Conservation (phyloP, 495 filamentous ascomycete genomes). For the Xylaria flabelliformis region DNA sequence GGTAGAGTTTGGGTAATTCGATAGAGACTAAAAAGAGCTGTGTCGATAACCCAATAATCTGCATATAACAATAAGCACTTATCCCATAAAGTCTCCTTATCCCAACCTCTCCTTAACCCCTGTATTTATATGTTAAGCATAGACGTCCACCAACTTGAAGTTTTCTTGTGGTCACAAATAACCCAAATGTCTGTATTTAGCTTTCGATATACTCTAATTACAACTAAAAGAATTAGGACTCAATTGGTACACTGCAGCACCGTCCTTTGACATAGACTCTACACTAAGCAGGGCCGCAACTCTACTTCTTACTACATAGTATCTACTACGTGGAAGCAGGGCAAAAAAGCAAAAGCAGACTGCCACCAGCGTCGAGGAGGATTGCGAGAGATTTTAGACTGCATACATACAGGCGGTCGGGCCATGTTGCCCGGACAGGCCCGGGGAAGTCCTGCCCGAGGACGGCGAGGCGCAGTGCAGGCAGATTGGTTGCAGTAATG, state of each 20-base stretch:
- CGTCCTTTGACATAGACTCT: neutral
- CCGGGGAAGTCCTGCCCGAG: neutral
- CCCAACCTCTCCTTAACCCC: neutral
- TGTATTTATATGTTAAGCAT: neutral
- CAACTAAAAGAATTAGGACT: neutral
- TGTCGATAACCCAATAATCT: neutral
- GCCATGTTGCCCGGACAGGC: neutral
- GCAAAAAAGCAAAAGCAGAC: neutral
- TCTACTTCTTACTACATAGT: neutral
- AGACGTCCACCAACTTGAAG: neutral
- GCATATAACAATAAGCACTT: constrained; percentile 1
- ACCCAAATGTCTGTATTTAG: neutral
- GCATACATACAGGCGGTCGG: neutral
- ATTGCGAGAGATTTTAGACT: neutral
- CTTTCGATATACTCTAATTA: no score
- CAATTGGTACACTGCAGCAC: neutral
- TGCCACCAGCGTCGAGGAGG: neutral
- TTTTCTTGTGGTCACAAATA: no score
- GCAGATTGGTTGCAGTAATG: neutral
- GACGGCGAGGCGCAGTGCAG: constrained; percentile 25
- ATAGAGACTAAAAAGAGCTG: neutral
- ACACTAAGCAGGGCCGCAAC: neutral
- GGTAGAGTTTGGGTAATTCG: neutral
- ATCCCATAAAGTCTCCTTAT: neutral
- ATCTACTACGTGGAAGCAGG: no score